Base-by-base conservation (phyloP, 495 filamentous ascomycete species). In the Trichoderma reesei region DNA sequence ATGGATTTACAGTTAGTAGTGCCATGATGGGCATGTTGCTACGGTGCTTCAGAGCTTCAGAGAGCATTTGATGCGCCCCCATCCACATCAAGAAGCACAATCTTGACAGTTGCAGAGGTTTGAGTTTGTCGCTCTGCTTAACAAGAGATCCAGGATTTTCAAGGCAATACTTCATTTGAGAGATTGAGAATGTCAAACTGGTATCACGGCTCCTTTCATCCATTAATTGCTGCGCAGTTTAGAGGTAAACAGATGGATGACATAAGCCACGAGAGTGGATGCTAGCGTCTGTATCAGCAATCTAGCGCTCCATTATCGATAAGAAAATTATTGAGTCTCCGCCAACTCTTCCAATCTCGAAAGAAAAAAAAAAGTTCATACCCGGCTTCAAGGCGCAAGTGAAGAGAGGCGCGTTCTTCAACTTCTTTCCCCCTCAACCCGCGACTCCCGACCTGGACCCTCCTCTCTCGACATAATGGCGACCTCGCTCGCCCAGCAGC, bases 401-500 rank as follows among this genome's bases (percentile, higher is more conserved):
- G 48, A 56, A 56, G 11, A 51, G n/a, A 51, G 48, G 20, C 20
- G 48, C 48, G 26, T 33, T 33, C 48, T 26, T 33, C 9, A 56
- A n/a, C n/a, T 11, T 13, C 10, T 31, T 56, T 13, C 9, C 10
- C 10, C 26, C 18, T 33, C 48, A 13, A 56, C 1, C 20, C 48
- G n/a, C 48, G 20, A 31, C 14, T 33, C 14, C 18, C 48, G 48
- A 56, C 48, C 48, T 56, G 48, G 48, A 56, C 20, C 48, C 48
- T 61, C 34, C 7, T 5, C 18, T 61, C 11, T 41, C 36, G 18
- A 38, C 16, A 81, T 59, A n/a, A 94, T 94, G 90, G 80, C 88
- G 63, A 87, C 90, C 62, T 86, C 88, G 72, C 83, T 96, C 68
- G 84, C 88, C 71, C 81, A 84, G 75, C 91, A 94, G 82, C 72